Conservation (phyloP, 148 eudicot species). For the Rhododendron kiyosumense region DNA sequence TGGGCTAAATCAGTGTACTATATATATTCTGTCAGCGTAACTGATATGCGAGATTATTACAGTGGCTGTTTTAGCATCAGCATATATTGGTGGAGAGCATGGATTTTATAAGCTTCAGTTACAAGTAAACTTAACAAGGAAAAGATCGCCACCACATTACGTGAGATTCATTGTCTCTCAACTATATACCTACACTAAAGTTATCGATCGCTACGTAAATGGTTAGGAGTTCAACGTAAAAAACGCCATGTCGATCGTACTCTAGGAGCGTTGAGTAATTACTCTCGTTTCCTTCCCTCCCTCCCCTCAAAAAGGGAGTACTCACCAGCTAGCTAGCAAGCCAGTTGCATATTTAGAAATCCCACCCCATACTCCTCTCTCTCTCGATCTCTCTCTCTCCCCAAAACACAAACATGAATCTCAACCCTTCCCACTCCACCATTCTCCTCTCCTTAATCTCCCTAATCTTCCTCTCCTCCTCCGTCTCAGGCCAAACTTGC, state of each 20-base stretch:
- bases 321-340: neutral
- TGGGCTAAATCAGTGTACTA: neutral
- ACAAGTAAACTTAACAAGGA: too few relatives aligned
- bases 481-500: constrained; percentile 57
- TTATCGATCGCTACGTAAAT: too few relatives aligned
- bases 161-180: too few relatives aligned
- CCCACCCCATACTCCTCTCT: neutral
- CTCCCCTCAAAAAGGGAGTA: neutral
- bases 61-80: neutral
- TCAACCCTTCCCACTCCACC: constrained; percentile 4
- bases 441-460: constrained; percentile 17
- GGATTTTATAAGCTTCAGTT: too few relatives aligned
- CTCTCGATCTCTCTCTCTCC: neutral
- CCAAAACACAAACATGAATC: constrained; percentile 18
- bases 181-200: too few relatives aligned
- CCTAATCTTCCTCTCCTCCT: constrained; percentile 25
- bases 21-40: neutral
- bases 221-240: too few relatives aligned
- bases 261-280: neutral
- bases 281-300: neutral
- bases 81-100: too few relatives aligned
- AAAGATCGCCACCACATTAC: too few relatives aligned
- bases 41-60: neutral
- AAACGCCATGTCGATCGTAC: too few relatives aligned
- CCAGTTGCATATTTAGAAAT: neutral